Evolutionary conservation across 192 early-diverging fungal genomes (phyloP).

Genomic region (Phycomyces blakesleeanus): DNA sequence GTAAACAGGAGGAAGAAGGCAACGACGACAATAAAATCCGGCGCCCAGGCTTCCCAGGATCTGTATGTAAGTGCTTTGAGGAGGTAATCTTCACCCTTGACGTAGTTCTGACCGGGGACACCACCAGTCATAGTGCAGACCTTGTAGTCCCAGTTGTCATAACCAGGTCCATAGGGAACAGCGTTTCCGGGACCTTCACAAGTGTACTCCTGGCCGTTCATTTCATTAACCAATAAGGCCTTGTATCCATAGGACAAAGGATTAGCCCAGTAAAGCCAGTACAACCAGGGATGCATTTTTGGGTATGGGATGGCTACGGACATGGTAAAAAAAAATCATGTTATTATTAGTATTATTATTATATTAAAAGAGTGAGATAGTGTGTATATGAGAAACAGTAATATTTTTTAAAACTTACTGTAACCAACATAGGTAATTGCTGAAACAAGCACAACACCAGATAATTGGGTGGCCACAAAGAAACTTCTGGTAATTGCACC

Average conservation of each 20-base stretch:
- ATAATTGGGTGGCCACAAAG: constrained; percentile 49
- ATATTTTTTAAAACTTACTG: constrained; percentile 29
- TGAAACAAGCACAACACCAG: constrained; percentile 50
- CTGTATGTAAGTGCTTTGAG: constrained; percentile 52
- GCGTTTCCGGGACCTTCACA: constrained; percentile 33
- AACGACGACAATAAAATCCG: constrained; percentile 55
- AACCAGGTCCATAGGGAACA: constrained; percentile 37
- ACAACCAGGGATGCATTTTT: constrained; percentile 61
- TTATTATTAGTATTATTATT: not conserved
- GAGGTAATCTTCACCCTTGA: constrained; percentile 62
- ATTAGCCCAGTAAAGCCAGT: constrained; percentile 63
- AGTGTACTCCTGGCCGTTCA: constrained; percentile 46
- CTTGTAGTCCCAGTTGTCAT: constrained; percentile 39
- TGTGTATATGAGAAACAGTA: not conserved
- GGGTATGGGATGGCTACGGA: constrained; percentile 40
- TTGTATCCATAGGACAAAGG: constrained; percentile 58
- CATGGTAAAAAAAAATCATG: too few relatives aligned
- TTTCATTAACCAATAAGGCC: constrained; percentile 59
- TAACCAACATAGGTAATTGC: constrained; percentile 59
- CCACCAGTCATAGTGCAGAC: constrained; percentile 66
- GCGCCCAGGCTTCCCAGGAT: constrained; percentile 50
- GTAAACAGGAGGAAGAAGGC: constrained; percentile 46
- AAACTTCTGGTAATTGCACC: constrained; percentile 48
- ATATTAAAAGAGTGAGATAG: too few relatives aligned
- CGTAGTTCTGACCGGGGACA: constrained; percentile 45